A percentile compares a stretch with the other conserved stretches of the same genome.
Evolutionary conservation across 2,329 filamentous ascomycete species (phyloP).

Genomic region (Escovopsis sp.): DNA sequence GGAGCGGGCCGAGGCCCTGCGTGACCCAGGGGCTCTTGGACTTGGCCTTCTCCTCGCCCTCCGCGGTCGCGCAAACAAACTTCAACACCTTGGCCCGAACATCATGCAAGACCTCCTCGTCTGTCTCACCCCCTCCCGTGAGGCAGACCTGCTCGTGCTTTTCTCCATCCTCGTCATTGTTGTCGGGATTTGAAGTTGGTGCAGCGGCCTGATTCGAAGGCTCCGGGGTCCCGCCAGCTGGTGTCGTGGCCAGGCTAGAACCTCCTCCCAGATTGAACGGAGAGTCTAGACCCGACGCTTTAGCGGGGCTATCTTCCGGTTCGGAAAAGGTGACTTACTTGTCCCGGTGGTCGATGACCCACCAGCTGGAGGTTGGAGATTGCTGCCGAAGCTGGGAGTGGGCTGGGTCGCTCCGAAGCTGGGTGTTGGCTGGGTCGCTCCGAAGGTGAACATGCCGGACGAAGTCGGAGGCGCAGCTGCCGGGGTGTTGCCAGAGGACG

Average conservation of each 20-base stretch:
- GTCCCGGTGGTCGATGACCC: conserved; percentile 31
- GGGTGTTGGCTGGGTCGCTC: conserved; percentile 20
- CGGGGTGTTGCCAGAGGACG: conserved; percentile 16
- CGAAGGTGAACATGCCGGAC: conserved; percentile 16
- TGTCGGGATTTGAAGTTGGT: conserved; percentile 27
- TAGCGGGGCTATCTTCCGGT: conserved; percentile 30
- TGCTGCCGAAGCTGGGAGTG: conserved; percentile 21
- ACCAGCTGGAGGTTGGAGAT: conserved; percentile 26
- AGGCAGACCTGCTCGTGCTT: conserved; percentile 58
- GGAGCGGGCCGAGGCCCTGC: conserved; percentile 56
- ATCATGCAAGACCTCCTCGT: conserved; percentile 57
- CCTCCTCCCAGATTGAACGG: conserved; percentile 42
- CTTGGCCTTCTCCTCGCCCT: conserved; percentile 27
- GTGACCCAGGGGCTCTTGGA: conserved; percentile 49
- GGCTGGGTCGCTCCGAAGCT: conserved; percentile 21
- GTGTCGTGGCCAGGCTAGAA: conserved; percentile 46
- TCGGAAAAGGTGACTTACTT: conserved; percentile 29
- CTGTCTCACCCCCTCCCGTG: conserved; percentile 52
- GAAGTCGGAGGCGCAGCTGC: conserved; percentile 16
- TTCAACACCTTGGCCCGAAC: conserved; percentile 56
- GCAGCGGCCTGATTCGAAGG: conserved; percentile 34
- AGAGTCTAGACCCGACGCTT: conserved; percentile 36
- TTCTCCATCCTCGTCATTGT: conserved; percentile 41
- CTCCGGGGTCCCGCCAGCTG: conserved; percentile 44
- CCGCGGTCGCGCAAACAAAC: conserved; percentile 34